A percentile compares a stretch with the other conserved stretches of the same genome.
phyloP scores from a whole-genome alignment of 1,139 yeast species.

The Kurtzmaniella quercitrusa region DNA sequence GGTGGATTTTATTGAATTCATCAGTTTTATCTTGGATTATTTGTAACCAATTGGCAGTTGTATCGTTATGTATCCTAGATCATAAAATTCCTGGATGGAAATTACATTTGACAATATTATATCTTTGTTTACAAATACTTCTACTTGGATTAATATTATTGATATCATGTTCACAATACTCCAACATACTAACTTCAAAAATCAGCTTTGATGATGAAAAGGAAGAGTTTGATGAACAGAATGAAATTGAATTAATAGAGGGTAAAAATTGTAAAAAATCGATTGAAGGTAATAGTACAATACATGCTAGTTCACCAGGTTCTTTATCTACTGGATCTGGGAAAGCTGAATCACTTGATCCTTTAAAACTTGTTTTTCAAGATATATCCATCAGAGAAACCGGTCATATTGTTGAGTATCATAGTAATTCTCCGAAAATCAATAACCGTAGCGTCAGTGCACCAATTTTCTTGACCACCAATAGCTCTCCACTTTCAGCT shows the following conservation, averaged over 20 bases:
- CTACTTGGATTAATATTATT: neutral
- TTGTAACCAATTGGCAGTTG: neutral
- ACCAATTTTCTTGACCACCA: neutral
- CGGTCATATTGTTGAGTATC: neutral
- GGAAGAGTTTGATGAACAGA: neutral
- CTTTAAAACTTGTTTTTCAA: neutral
- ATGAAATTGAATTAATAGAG: neutral
- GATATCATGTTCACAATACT: neutral
- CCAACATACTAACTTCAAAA: neutral
- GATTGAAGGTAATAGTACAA: neutral
- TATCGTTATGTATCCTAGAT: neutral
- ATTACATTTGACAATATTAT: neutral
- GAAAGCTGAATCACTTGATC: neutral
- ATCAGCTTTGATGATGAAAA: neutral
- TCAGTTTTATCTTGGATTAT: neutral
- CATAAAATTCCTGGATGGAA: neutral
- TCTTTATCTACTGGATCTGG: neutral
- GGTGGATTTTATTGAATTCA: neutral
- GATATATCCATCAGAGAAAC: neutral
- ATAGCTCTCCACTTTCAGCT: slow-evolving; percentile 1
- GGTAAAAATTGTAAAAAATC: neutral
- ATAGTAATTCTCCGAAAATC: neutral
- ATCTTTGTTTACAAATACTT: neutral
- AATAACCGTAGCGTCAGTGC: neutral
- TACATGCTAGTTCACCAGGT: neutral